Evolutionary conservation across 352 stramenopile species (phyloP).

Genomic region (Elongisporangium prolatum): DNA sequence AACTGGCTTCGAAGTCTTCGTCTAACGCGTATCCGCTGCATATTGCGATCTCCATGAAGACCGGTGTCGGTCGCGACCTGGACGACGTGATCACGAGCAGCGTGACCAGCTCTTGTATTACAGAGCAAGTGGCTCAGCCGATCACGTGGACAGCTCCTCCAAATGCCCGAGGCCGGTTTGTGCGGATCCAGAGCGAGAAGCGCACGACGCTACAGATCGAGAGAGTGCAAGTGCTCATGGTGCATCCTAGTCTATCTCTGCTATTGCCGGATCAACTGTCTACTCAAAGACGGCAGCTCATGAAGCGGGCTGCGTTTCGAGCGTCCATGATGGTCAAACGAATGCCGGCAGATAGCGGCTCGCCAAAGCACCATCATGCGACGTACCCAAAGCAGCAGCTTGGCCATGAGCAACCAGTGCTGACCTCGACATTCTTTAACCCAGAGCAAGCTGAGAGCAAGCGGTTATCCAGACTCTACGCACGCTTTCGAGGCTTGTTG

Average conservation of each 20-base stretch:
- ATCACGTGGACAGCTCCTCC: conserved; percentile 45
- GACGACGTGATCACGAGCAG: conserved; percentile 51
- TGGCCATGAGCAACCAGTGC: conserved; percentile 1
- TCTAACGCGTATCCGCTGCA: conserved; percentile 38
- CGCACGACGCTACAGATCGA: conserved; percentile 56
- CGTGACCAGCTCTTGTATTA: conserved; percentile 33
- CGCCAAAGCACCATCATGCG: not conserved
- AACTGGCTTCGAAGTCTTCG: conserved; percentile 1
- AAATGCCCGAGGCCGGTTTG: conserved; percentile 51
- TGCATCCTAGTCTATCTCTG: conserved; percentile 14
- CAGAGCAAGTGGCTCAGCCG: conserved; percentile 16
- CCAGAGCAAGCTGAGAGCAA: conserved; percentile 48
- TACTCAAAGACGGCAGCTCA: conserved; percentile 22
- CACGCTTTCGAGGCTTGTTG: conserved; percentile 51
- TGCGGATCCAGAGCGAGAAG: conserved; percentile 47
- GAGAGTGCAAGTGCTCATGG: conserved; percentile 45
- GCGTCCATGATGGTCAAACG: conserved; percentile 39
- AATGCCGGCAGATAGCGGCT: not conserved
- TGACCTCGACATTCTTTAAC: conserved; percentile 29
- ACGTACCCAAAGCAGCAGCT: conserved; percentile 2
- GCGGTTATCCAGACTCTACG: conserved; percentile 54
- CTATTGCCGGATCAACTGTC: conserved; percentile 12
- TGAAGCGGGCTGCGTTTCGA: conserved; percentile 47
- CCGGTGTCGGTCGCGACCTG: conserved; percentile 44
- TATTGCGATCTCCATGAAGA: conserved; percentile 62